A percentile compares a stretch with the other conserved stretches of the same genome.
Evolutionary conservation across 257 asterid genomes (phyloP).

Genomic region (Nicotiana paniculata): DNA sequence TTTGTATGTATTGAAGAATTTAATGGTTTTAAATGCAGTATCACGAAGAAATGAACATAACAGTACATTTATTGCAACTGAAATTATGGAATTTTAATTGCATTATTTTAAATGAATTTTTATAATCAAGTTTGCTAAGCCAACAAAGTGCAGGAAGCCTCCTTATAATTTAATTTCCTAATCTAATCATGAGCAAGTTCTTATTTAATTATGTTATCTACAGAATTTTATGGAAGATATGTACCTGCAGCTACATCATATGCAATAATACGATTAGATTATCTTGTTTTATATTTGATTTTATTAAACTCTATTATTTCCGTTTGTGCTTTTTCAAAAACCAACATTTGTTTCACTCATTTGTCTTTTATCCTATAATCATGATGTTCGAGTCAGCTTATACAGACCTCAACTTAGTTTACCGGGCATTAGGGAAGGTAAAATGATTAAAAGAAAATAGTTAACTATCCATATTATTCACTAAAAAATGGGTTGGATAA

Average conservation of each 20-base stretch:
- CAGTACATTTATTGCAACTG: conserved; percentile 7
- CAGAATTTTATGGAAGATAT: conserved; percentile 12
- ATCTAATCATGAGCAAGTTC: not conserved
- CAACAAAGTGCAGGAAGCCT: conserved; percentile 3
- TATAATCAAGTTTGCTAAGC: not conserved
- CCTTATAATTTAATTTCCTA: not conserved
- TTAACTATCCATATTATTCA: too few relatives aligned
- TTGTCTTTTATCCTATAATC: not conserved
- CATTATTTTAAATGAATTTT: not conserved
- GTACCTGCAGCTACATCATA: not conserved
- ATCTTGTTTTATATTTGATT: not conserved
- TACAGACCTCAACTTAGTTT: too few relatives aligned
- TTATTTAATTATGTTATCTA: not conserved
- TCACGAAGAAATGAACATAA: conserved; percentile 1
- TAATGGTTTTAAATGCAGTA: not conserved
- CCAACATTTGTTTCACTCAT: not conserved
- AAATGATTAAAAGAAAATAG: too few relatives aligned
- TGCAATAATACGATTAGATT: not conserved
- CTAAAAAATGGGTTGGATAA: too few relatives aligned
- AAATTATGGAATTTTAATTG: not conserved
- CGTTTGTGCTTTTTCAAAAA: not conserved
- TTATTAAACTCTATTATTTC: not conserved
- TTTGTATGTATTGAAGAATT: not conserved
- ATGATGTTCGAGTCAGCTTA: too few relatives aligned
- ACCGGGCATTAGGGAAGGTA: too few relatives aligned